Evolutionary conservation across 331 rosid species (phyloP).

Genomic region (Arachis monticola): DNA sequence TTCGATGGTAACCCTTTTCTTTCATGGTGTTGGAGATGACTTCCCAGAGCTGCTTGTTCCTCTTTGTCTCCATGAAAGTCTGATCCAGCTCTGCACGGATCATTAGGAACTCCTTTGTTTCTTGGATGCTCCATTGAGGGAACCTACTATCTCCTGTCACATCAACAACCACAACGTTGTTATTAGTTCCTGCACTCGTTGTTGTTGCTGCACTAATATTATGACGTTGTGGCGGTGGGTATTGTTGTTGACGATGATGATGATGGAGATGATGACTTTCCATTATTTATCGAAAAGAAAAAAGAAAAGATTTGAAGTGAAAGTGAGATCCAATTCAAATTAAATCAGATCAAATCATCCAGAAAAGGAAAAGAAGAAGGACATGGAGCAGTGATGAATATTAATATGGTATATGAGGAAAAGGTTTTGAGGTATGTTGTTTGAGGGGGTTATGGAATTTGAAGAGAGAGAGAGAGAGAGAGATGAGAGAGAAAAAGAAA

Average conservation of each 20-base stretch:
- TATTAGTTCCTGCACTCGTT: background rate
- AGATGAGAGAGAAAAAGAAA: constrained; percentile 42
- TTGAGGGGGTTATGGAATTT: constrained; percentile 21
- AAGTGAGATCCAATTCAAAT: background rate
- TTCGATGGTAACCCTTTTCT: constrained; percentile 80
- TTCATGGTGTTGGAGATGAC: constrained; percentile 71
- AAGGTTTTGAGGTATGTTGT: constrained; percentile 4
- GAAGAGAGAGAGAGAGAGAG: constrained; percentile 16
- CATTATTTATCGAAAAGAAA: constrained; percentile 30
- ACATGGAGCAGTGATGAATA: too few species aligned
- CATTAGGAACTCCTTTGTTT: constrained; percentile 80
- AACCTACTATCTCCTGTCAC: constrained; percentile 55
- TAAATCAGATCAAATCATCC: too few species aligned
- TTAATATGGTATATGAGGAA: background rate
- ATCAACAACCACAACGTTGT: constrained; percentile 48
- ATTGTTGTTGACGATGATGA: constrained; percentile 43
- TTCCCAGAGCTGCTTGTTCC: constrained; percentile 94
- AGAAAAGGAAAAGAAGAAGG: background rate
- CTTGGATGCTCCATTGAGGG: constrained; percentile 95
- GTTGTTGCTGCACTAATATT: constrained; percentile 1
- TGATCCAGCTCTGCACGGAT: constrained; percentile 87
- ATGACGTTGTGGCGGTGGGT: constrained; percentile 21
- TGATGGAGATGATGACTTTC: constrained; percentile 54
- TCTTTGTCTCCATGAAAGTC: constrained; percentile 92
- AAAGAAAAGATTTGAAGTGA: background rate